Base-by-base conservation (phyloP, 2,329 filamentous ascomycete species). In the Fusarium sp. region DNA sequence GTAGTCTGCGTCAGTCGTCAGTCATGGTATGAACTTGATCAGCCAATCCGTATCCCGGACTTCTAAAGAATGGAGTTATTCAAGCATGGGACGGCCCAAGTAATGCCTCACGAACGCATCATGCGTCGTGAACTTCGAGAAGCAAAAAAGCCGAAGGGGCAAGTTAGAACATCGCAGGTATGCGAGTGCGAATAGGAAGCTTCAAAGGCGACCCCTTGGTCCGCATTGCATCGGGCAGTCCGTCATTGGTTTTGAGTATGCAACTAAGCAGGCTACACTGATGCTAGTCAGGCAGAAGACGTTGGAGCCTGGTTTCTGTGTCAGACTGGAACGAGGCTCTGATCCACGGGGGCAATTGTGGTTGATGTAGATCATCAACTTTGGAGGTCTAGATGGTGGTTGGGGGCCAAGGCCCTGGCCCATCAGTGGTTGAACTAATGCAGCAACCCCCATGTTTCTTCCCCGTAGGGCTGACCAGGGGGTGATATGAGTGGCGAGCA, bases 381-480 rank as follows among this genome's bases (percentile, higher is more conserved):
- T 63, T 42, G 65, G 61, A 58, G 64, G 38, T 43, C 39, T 42
- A 44, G 49, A 52, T 65, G 66, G 68, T 53, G 58, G 63, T 72
- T 69, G 72, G 72, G 66, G 67, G 66, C 63, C 65, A 69, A 66
- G 59, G 46, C 66, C 71, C 66, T 58, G 45, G 62, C 58, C 66
- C 57, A 61, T 73, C 69, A 72, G 55, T 66, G 72, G 68, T 58
- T 43, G 62, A 69, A 54, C 72, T 74, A 74, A 74, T 72, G 71
- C 62, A 65, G 34, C 51, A 61, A 34, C 36, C 66, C 58, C 58
- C 62, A 67, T 67, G 66, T 63, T 62, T 57, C 51, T 50, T 52
- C 62, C 67, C 57, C 61, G 64, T 74, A 74, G 72, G 72, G 72
- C 72, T 74, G 72, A 68, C 68, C 51, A 58, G 50, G 66, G 69